Evolutionary conservation across 2,329 filamentous ascomycete species (phyloP), one percentile per base, ranked within the genome.

Genomic region (Arthroderma sp.): DNA sequence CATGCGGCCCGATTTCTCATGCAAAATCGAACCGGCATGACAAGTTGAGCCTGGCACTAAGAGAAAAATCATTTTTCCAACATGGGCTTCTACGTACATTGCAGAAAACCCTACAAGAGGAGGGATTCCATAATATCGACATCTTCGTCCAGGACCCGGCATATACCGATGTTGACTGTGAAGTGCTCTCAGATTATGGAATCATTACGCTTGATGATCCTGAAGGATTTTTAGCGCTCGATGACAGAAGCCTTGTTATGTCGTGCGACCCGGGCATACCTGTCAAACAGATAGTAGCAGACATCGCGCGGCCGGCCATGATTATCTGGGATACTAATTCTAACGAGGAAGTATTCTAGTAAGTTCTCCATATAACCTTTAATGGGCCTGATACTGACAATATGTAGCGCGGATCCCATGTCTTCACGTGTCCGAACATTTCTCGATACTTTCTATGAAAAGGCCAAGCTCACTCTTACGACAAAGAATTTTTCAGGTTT

Each of bases 211-310:
- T 68, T 33, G 63, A 68, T 11, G 66, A 66, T 39, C 63, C 66
- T 1, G 63, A 64, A 5, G 72, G 68, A 2, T 74, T 73, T 56
- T 61, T 72, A 0, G 67, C 70, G 55, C 56, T 74, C 0, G 69
- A 74, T 57, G 64, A 69, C 4, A 57, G 67, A n/a, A 70, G 70
- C 9, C 55, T 71, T 28, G 68, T 74, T 19, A 63, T 74, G 54
- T 70, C 70, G 0, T 58, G 67, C 9, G 66, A 64, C 33, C 61
- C 69, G 1, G 64, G 67, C 39, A 63, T 70, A 0, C 68, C 71
- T 0, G 64, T 72, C 4, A 70, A 68, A 52, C 68, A 73, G 59
- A 67, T 73, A 25, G 62, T 74, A 37, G 66, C 69, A 17, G 71
- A 74, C 61, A 61, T 70, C 47, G 66, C 70, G 43, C 68, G 66